A percentile compares a stretch with the other conserved stretches of the same genome.
phyloP scores from a whole-genome alignment of 169 alveolate genomes.

The Cryptosporidium canis region DNA sequence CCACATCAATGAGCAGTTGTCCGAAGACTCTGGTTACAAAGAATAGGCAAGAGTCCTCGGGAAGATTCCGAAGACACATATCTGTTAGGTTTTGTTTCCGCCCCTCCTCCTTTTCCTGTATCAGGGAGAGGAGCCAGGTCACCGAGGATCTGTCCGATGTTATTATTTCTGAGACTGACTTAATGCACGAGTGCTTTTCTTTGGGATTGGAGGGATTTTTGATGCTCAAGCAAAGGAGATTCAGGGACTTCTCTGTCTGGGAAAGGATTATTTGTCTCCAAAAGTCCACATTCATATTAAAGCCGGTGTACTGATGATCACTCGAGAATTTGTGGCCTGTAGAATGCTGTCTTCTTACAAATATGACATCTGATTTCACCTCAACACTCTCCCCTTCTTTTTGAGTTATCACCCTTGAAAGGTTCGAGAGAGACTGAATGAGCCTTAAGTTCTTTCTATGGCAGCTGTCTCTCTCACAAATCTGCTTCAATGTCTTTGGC shows the following conservation, averaged over 20 bases:
- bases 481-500: background rate
- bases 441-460: conserved; percentile 46
- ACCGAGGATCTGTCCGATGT: background rate
- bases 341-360: conserved; percentile 20
- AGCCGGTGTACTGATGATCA: background rate
- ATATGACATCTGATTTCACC: background rate
- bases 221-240: conserved; percentile 9
- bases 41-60: conserved; percentile 57
- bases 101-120: background rate
- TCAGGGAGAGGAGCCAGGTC: conserved; percentile 17
- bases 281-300: conserved; percentile 4
- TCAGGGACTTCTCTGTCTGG: conserved; percentile 23
- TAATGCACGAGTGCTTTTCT: conserved; percentile 24
- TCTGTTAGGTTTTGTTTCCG: background rate
- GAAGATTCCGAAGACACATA: conserved; percentile 45
- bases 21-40: conserved; percentile 42
- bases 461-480: conserved; percentile 41
- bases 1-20: conserved; percentile 31
- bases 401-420: background rate
- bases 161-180: conserved; percentile 9
- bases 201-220: conserved; percentile 10
- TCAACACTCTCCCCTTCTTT: background rate
- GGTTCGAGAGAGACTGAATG: conserved; percentile 22
- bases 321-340: background rate
- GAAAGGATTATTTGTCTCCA: conserved; percentile 28